Evolutionary conservation across 2,329 filamentous ascomycete genomes (phyloP).

Genomic region (Trichoderma asperellum): DNA sequence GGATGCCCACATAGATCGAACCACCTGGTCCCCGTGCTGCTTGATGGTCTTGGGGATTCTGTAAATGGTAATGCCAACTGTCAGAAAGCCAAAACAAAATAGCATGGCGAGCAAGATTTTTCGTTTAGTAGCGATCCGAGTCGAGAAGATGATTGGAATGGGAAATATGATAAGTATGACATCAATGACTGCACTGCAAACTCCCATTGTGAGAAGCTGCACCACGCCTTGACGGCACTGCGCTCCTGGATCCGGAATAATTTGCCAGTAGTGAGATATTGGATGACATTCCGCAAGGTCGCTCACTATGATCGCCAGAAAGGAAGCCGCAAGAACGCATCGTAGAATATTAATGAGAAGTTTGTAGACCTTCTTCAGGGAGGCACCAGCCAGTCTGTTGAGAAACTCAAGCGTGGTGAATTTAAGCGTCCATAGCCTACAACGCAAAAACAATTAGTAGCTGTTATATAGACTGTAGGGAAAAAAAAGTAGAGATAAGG

Average conservation of each 20-base stretch:
- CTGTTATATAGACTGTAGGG: neutral
- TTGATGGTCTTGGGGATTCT: slow-evolving; percentile 9
- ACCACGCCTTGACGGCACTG: slow-evolving; percentile 17
- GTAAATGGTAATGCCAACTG: slow-evolving; percentile 12
- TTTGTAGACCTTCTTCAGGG: slow-evolving; percentile 1
- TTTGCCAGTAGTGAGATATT: slow-evolving; percentile 16
- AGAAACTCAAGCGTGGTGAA: slow-evolving; percentile 16
- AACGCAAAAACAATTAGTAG: neutral
- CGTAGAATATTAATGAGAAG: slow-evolving; percentile 1
- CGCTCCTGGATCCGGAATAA: slow-evolving; percentile 5
- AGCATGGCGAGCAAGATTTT: slow-evolving; percentile 16
- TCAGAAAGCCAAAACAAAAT: slow-evolving; percentile 12
- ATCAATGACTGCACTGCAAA: slow-evolving; percentile 13
- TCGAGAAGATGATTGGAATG: slow-evolving; percentile 13
- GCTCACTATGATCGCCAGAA: slow-evolving; percentile 7
- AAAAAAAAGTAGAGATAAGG: neutral
- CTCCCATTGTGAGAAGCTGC: slow-evolving; percentile 15
- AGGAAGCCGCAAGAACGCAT: slow-evolving; percentile 3
- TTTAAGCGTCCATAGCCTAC: slow-evolving; percentile 13
- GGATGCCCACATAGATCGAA: slow-evolving; percentile 19
- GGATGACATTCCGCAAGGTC: slow-evolving; percentile 8
- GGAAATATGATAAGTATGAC: slow-evolving; percentile 14
- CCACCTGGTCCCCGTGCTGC: slow-evolving; percentile 9
- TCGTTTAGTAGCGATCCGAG: slow-evolving; percentile 12
- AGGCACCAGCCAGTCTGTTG: slow-evolving; percentile 6